Evolutionary conservation across 306 rosid species (phyloP), one percentile per base, ranked within the genome.

Genomic region (Canavalia gladiata): DNA sequence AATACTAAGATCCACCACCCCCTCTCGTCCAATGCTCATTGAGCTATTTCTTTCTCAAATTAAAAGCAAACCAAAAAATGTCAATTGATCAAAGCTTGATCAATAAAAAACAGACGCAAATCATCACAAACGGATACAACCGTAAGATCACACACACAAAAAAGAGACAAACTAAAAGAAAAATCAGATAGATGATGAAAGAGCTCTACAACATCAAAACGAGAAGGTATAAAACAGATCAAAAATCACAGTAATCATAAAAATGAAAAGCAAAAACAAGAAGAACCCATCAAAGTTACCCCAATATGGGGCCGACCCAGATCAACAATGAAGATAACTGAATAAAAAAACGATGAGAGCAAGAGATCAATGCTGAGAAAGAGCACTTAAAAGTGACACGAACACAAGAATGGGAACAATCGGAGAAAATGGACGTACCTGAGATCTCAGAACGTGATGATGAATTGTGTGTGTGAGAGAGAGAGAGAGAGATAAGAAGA

Each of bases 361-460:
- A 81, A 3, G 80, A 86, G 96, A 91, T 91, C 91, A 63, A 51
- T 18, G 62, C 37, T 72, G 50, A 52, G 4, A 42, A 13, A 79
- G 1, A 58, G 56, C 63, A 58, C 7, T 2, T 7, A 5, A 39
- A 31, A 25, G 28, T 67, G 35, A 68, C 28, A 72, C 1, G 70
- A 50, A 42, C 4, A 56, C 1, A 60, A 6, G 59, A 46, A 54
- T 5, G 37, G 41, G 12, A 41, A 58, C n/a, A 74, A 80, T 75
- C 33, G 77, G 80, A 66, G 81, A 68, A 74, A 76, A 87, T 69
- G 51, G 37, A 76, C 88, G 83, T 83, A 89, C 93, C 93, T 74
- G 95, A 82, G 91, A 91, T 87, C 87, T 85, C 85, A 72, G 83
- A n/a, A 49, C 43, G 81, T 72, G 80, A 83, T 78, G 82, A 75